Evolutionary conservation across 2,329 filamentous ascomycete genomes (phyloP).

Genomic region (Nectriaceae sp.): DNA sequence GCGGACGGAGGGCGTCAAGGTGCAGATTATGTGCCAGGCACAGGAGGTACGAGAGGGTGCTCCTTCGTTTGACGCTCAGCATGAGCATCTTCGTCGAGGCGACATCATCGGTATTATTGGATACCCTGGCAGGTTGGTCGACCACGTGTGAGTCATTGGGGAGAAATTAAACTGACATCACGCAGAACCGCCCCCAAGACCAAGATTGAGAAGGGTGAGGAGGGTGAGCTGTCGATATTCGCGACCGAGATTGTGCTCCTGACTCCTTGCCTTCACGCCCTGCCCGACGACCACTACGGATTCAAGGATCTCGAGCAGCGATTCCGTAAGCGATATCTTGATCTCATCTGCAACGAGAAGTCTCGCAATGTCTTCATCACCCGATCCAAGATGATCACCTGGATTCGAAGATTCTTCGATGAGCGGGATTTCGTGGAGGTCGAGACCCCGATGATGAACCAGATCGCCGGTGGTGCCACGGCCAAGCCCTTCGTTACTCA

Average conservation of each 20-base stretch:
- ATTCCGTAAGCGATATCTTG: slow-evolving; percentile 90
- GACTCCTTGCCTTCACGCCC: slow-evolving; percentile 78
- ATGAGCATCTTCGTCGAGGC: slow-evolving; percentile 84
- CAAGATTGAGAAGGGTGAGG: slow-evolving; percentile 71
- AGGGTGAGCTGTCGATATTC: slow-evolving; percentile 90
- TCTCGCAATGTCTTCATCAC: slow-evolving; percentile 83
- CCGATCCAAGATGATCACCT: slow-evolving; percentile 83
- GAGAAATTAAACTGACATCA: slow-evolving; percentile 20
- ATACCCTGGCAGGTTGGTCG: slow-evolving; percentile 30
- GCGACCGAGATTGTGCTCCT: slow-evolving; percentile 83
- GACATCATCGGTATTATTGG: slow-evolving; percentile 74
- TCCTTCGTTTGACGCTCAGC: slow-evolving; percentile 78
- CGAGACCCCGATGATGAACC: slow-evolving; percentile 96
- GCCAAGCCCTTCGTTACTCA: slow-evolving; percentile 91
- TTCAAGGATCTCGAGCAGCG: slow-evolving; percentile 95
- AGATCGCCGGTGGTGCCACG: slow-evolving; percentile 92
- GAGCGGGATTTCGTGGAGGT: slow-evolving; percentile 88
- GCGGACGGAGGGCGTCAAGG: slow-evolving; percentile 56
- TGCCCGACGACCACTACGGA: slow-evolving; percentile 85
- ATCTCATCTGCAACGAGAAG: slow-evolving; percentile 94
- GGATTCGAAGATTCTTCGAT: slow-evolving; percentile 87
- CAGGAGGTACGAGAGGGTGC: slow-evolving; percentile 71
- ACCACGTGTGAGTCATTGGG: not conserved
- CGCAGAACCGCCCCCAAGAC: slow-evolving; percentile 82
- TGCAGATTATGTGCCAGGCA: slow-evolving; percentile 92